A percentile compares a stretch with the other conserved stretches of the same genome.
Evolutionary conservation across 2,329 filamentous ascomycete genomes (phyloP).

Genomic region (Aspergillus flavus): DNA sequence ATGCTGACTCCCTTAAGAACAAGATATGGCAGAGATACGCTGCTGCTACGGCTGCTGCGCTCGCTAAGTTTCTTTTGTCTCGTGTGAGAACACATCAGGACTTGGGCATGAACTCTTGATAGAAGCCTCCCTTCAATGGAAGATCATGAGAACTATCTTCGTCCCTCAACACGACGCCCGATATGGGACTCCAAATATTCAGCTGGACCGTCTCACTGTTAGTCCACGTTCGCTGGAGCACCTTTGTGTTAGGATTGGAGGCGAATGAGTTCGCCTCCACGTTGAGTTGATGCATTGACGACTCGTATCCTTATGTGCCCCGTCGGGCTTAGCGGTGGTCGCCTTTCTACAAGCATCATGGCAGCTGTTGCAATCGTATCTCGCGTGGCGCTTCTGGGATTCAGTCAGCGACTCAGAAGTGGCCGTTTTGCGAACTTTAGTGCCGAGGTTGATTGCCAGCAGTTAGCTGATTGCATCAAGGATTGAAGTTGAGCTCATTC

Average conservation of each 20-base stretch:
- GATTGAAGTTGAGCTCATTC: too few species aligned
- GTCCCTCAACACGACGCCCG: not conserved
- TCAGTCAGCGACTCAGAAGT: not conserved
- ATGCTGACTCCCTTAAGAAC: not conserved
- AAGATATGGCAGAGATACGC: not conserved
- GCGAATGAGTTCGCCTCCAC: conserved; percentile 17
- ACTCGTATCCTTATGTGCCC: not conserved
- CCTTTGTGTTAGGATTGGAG: conserved; percentile 14
- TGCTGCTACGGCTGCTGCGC: too few species aligned
- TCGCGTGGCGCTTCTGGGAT: not conserved
- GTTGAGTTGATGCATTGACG: not conserved
- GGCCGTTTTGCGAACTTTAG: not conserved
- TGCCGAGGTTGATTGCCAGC: not conserved
- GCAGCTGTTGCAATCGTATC: not conserved
- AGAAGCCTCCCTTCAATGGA: too few species aligned
- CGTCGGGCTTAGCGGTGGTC: too few species aligned
- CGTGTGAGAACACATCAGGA: not conserved
- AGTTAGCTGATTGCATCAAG: not conserved
- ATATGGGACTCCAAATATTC: not conserved
- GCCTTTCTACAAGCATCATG: not conserved
- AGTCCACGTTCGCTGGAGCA: not conserved
- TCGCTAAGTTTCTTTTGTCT: not conserved
- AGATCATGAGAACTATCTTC: too few species aligned
- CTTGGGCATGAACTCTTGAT: not conserved
- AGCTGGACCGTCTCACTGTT: conserved; percentile 8